A percentile compares a stretch with the other conserved stretches of the same genome.
phyloP scores from a whole-genome alignment of 345 rosid species.

The Microcos paniculata region DNA sequence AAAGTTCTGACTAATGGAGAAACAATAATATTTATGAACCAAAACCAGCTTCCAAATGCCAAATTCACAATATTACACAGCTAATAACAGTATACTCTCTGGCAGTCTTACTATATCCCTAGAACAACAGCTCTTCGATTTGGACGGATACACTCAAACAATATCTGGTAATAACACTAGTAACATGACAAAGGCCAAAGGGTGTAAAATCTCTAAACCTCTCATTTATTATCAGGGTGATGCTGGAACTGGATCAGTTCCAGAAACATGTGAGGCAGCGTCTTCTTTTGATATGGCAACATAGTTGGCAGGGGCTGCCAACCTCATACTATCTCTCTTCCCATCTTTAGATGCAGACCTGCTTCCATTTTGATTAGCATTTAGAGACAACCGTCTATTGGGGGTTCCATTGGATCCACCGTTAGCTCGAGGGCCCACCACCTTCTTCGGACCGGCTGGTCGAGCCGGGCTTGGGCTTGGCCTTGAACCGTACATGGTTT shows the following conservation, averaged over 20 bases:
- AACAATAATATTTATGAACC: neutral
- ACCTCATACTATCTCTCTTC: constrained; percentile 65
- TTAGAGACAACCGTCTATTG: constrained; percentile 73
- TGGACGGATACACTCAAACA: neutral
- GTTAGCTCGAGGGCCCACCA: constrained; percentile 69
- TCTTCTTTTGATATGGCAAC: constrained; percentile 76
- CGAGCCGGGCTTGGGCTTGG: constrained; percentile 97
- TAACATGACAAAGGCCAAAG: neutral
- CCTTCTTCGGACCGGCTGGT: constrained; percentile 63
- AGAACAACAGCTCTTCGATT: constrained; percentile 3
- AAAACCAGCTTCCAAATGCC: constrained; percentile 10
- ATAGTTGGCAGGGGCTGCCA: constrained; percentile 59
- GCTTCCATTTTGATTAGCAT: constrained; percentile 73
- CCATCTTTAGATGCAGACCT: constrained; percentile 65
- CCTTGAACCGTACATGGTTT: constrained; percentile 55
- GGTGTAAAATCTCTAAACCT: constrained; percentile 15
- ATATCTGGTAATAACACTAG: constrained; percentile 9
- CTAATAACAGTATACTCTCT: constrained; percentile 14
- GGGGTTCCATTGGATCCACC: constrained; percentile 83
- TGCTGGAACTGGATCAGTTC: constrained; percentile 54
- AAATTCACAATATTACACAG: constrained; percentile 12
- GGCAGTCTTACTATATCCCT: constrained; percentile 14
- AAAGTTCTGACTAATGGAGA: neutral
- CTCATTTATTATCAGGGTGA: constrained; percentile 54
- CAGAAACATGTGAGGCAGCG: constrained; percentile 63